Evolutionary conservation across 2,329 filamentous ascomycete genomes (phyloP), one percentile per base, ranked within the genome.

Genomic region (Cyphellophora europaea): DNA sequence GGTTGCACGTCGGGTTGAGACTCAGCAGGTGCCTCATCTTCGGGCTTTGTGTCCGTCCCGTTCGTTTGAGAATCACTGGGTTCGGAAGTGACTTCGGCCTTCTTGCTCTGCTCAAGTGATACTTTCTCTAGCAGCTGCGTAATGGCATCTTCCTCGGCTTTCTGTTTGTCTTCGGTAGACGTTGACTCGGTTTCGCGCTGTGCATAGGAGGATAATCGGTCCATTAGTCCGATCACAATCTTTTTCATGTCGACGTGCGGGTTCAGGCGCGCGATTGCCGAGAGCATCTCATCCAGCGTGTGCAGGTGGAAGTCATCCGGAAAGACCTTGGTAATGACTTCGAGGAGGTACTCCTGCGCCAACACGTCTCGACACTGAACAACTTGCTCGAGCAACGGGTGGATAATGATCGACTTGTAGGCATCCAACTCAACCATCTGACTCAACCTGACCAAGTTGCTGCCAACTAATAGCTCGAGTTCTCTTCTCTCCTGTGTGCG

Each of bases 261-360:
- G 52, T 98, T 95, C 23, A 98, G 69, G 38, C 89, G 74, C 11
- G 89, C 86, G 19, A 94, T 93, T 5, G 91, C 91, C 6, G 82
- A 91, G 19, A 98, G 76, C 57, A 98, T 85, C 55, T 95, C 82
- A 54, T 96, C 91, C 19, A 98, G 74, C 0, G 91, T 98, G 56
- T 98, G 88, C 14, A 98, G 75, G 60, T 98, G 93, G 57, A 89
- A 98, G 55, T 98, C 91, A 61, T 98, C 91, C 1, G 91, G 91
- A 66, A 98, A 98, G 34, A 96, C 91, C 60, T 98, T 93, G 4
- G 89, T 98, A 47, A 98, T 93, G 44, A 98, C 91, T 71, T 98
- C 91, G 32, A 98, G 69, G 10, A 98, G 73, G 62, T 98, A 98
- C 58, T 98, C 91, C 57, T 98, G 91, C 19, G 91, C 91, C 43